phyloP scores from a whole-genome alignment of 208 protist species.

The Tetramitus jugosus region DNA sequence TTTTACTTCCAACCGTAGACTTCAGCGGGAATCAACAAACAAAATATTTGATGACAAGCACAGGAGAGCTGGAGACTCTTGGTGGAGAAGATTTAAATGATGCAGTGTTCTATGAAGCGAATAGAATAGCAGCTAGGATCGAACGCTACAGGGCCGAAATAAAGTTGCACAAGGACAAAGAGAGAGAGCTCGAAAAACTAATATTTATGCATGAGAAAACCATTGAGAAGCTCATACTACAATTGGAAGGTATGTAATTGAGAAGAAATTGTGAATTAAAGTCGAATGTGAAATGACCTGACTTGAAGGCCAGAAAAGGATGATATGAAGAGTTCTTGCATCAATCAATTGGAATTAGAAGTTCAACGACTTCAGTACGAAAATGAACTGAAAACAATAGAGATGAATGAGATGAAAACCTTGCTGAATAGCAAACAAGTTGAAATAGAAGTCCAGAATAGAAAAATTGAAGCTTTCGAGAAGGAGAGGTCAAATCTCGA shows the following conservation, averaged over 20 bases:
- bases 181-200: not conserved
- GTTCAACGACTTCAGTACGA: not conserved
- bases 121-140: too few relatives aligned
- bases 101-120: too few relatives aligned
- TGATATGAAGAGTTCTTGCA: not conserved
- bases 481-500: not conserved
- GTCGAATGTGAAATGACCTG: too few relatives aligned
- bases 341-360: not conserved
- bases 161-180: not conserved
- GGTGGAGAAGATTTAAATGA: too few relatives aligned
- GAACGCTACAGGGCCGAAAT: too few relatives aligned
- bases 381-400: not conserved
- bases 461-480: not conserved
- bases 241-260: not conserved
- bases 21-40: too few relatives aligned
- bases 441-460: not conserved
- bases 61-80: too few relatives aligned
- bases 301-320: too few relatives aligned
- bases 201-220: not conserved
- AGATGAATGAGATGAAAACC: not conserved
- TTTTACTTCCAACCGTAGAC: too few relatives aligned
- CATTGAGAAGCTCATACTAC: not conserved
- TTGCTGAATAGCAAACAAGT: not conserved
- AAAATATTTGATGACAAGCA: too few relatives aligned
- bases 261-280: too few relatives aligned